These are phyloP conservation scores for Fusarium sp. DNA, from an alignment of 2,329 filamentous ascomycete species.

Conservation along the genomic window DNA sequence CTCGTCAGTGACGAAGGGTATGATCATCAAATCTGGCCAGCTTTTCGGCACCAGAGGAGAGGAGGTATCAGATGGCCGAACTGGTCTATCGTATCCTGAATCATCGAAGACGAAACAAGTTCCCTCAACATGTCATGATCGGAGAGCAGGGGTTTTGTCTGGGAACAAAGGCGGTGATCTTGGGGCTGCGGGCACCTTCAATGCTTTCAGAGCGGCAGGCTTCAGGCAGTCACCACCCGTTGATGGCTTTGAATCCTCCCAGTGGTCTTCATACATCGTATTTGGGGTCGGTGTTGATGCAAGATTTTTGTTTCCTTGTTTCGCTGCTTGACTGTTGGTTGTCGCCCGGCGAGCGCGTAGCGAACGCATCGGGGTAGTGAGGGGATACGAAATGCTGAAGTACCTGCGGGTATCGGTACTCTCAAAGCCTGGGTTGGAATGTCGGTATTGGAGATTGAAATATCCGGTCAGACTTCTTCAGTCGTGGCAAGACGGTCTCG, in stretches of 20 bases:
- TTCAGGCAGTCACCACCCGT: fast-evolving
- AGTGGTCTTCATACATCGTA: not conserved
- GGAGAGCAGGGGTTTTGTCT: too few relatives aligned
- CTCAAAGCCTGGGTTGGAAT: fast-evolving
- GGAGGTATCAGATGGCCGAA: not conserved
- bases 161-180: too few relatives aligned
- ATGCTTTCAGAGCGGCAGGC: not conserved
- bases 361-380: not conserved
- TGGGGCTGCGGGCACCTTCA: too few relatives aligned
- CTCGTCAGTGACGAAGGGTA: too few relatives aligned
- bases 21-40: not conserved
- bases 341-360: fast-evolving
- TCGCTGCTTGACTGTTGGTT: not conserved
- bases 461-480: not conserved
- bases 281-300: not conserved
- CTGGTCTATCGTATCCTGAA: too few relatives aligned
- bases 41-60: too few relatives aligned
- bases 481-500: too few relatives aligned
- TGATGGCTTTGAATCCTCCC: not conserved
- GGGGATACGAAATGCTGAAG: not conserved
- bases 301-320: not conserved
- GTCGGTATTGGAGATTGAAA: not conserved
- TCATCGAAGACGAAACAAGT: too few relatives aligned
- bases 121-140: too few relatives aligned
- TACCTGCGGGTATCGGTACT: fast-evolving